These are phyloP conservation scores for Nitzschia sp. DNA, from an alignment of 108 stramenopile genomes.

Conservation along the genomic window DNA sequence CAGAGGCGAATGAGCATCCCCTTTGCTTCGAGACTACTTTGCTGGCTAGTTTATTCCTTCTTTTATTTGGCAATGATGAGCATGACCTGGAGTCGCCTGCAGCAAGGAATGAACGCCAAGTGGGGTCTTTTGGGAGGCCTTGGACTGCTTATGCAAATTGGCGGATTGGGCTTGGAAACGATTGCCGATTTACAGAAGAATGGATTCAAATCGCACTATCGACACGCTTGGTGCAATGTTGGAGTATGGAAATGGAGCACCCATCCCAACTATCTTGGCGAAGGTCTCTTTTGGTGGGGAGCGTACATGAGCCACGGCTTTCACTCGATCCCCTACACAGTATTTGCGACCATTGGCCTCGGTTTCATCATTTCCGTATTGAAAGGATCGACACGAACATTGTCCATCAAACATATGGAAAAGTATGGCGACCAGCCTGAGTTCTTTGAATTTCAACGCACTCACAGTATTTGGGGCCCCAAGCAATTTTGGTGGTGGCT, in stretches of 20 bases:
- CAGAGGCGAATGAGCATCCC: constrained; percentile 35
- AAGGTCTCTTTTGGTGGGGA: constrained; percentile 63
- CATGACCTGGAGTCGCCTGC: constrained; percentile 45
- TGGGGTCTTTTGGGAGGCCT: constrained; percentile 42
- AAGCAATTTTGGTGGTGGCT: constrained; percentile 26
- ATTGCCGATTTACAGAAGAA: constrained; percentile 63
- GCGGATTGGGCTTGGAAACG: constrained; percentile 53
- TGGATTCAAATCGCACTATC: constrained; percentile 50
- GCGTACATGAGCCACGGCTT: constrained; percentile 44
- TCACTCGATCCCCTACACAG: constrained; percentile 7
- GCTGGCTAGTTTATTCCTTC: constrained; percentile 52
- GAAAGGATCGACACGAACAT: constrained; percentile 34
- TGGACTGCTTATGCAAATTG: constrained; percentile 39
- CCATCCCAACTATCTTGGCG: constrained; percentile 68
- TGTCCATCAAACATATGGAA: constrained; percentile 28
- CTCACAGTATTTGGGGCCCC: constrained; percentile 42
- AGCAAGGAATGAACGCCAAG: constrained; percentile 1
- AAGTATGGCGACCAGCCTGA: constrained; percentile 43
- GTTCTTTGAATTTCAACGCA: constrained; percentile 41
- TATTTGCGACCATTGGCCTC: constrained; percentile 37
- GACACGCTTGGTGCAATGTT: constrained; percentile 57
- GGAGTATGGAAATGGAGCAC: constrained; percentile 56
- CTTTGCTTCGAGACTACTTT: constrained; percentile 34
- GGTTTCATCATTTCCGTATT: constrained; percentile 35
- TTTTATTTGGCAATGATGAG: constrained; percentile 49